Conservation (phyloP, 2,329 filamentous ascomycete species). For the Thielaviopsis musarum region DNA sequence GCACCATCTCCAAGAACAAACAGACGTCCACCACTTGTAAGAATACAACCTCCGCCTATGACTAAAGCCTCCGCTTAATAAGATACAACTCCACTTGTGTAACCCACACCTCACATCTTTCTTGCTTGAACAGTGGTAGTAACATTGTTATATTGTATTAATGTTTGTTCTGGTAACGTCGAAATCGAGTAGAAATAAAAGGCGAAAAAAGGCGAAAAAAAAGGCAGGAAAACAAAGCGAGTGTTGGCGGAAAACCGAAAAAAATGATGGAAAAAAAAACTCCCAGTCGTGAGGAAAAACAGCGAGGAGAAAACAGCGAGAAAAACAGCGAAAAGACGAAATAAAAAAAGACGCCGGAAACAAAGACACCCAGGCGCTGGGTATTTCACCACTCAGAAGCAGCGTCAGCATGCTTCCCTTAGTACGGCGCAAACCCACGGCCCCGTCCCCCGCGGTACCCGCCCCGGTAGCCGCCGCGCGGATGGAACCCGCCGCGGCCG, state of each 20-base stretch:
- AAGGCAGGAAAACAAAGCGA: background rate
- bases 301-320: no score
- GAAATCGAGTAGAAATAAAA: background rate
- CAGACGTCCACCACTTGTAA: no score
- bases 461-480: slow-evolving; percentile 33
- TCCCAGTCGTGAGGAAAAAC: background rate
- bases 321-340: no score
- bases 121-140: background rate
- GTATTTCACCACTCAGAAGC: background rate
- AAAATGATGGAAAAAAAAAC: no score
- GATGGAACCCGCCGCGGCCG: slow-evolving; percentile 29
- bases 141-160: background rate
- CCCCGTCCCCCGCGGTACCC: slow-evolving; percentile 41
- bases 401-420: no score
- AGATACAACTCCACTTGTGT: no score
- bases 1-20: no score
- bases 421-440: slow-evolving; percentile 50
- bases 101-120: background rate
- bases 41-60: no score
- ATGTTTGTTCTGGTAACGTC: background rate
- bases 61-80: no score
- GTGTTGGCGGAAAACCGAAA: no score
- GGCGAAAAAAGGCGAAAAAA: background rate
- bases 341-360: no score
- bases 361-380: no score